phyloP scores from a whole-genome alignment of 257 asterid species.

The Lantana camara region DNA sequence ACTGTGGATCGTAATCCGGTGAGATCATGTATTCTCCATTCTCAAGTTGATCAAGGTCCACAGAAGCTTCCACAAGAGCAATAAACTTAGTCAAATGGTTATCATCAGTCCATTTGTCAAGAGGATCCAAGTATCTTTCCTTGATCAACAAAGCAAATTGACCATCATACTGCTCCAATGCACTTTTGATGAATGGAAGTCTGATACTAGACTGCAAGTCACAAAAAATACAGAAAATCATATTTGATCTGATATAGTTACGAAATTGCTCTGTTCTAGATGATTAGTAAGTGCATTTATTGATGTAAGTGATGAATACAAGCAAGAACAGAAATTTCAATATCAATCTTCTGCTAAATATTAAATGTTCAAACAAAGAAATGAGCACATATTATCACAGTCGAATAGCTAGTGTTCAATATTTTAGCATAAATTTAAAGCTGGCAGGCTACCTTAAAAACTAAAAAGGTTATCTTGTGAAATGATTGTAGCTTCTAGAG shows the following conservation, averaged over 20 bases:
- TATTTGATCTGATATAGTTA: neutral
- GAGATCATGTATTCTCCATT: constrained; percentile 98
- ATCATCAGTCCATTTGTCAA: constrained; percentile 76
- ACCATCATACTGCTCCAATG: constrained; percentile 73
- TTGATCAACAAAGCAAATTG: constrained; percentile 70
- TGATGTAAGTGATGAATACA: constrained; percentile 1
- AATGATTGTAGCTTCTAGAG: no score
- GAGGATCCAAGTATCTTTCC: constrained; percentile 71
- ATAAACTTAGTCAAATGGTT: constrained; percentile 82
- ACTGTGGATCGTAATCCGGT: constrained; percentile 73
- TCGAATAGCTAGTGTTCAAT: neutral
- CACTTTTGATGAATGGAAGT: constrained; percentile 77
- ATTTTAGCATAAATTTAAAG: neutral
- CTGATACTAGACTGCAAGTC: constrained; percentile 84
- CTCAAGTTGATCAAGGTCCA: constrained; percentile 97
- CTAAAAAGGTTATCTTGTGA: neutral
- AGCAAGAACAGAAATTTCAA: constrained; percentile 17
- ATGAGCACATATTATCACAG: constrained; percentile 5
- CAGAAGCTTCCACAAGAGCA: constrained; percentile 93
- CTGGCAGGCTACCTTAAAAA: no score
- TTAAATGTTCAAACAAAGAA: constrained; percentile 20
- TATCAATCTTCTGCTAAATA: neutral
- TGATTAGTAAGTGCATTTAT: constrained; percentile 1
- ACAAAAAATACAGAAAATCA: constrained; percentile 32
- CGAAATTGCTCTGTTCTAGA: constrained; percentile 9